Percentiles rank a stretch among this genome's conserved stretches.
Conservation (phyloP, 2,329 filamentous ascomycete genomes). For the Fusarium tricinctum region DNA sequence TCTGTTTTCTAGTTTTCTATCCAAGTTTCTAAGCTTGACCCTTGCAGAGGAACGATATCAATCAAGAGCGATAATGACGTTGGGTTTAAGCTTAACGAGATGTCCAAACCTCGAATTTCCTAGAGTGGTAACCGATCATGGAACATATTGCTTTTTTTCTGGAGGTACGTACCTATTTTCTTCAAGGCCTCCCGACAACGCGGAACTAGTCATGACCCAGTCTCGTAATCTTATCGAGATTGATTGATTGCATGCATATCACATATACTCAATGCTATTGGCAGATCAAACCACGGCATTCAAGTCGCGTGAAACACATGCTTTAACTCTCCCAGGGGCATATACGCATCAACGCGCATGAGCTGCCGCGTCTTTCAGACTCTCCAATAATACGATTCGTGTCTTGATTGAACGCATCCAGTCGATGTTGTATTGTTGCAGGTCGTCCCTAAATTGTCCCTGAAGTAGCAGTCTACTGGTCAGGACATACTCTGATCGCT, state of each 20-base stretch:
- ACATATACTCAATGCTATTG: background rate
- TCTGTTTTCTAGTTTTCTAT: background rate
- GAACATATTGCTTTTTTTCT: background rate
- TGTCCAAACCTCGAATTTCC: background rate
- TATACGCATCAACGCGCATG: background rate
- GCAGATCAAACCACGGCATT: no score
- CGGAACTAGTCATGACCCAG: background rate
- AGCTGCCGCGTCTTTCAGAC: background rate
- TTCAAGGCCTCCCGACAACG: background rate
- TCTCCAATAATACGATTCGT: background rate
- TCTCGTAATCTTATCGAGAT: background rate
- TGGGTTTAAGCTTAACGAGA: constrained; percentile 10
- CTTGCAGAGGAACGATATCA: background rate
- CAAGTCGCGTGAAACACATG: background rate
- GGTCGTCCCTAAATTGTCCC: no score
- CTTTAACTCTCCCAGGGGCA: background rate
- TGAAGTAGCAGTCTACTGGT: no score
- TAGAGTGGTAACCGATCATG: background rate
- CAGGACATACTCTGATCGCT: no score
- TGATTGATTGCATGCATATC: background rate
- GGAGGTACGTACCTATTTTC: background rate
- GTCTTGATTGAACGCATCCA: background rate
- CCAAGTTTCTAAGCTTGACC: constrained; percentile 11
- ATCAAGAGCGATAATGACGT: constrained; percentile 21
- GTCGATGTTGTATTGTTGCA: background rate